Base-by-base conservation (phyloP, 495 filamentous ascomycete genomes). In the Hypoxylon rickii region DNA sequence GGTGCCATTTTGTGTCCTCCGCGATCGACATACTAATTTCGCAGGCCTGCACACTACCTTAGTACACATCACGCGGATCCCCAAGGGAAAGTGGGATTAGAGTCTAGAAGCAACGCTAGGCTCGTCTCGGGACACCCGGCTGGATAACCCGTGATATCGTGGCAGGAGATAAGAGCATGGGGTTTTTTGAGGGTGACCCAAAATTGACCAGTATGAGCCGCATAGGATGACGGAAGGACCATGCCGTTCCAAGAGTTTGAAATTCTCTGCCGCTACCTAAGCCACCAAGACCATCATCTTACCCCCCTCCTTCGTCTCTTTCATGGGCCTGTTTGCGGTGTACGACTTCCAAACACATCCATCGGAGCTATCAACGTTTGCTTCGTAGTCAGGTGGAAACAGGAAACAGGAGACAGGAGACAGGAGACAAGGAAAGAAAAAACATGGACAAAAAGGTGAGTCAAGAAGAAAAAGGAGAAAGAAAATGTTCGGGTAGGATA, bases 51-150 rank as follows among this genome's bases (percentile, higher is more conserved):
- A 29, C 24, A 29, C 24, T 29, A 17, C 40, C 33, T 32, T 32
- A 34, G 41, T 22, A 18, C 40, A 17, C 12, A 54, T 60, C 49
- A 60, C 50, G 56, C 43, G 58, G 38, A 11, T 32, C n/a, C 18
- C 42, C 33, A 52, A 51, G 41, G 44, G 33, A 20, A 50, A 54
- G 24, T 29, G 24, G 24, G 24, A 29, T 29, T 50, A 51, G 31
- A 58, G 60, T 64, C 60, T 59, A 64, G 60, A 64, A 58, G 50
- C 55, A 16, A 36, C 55, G 44, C 60, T 59, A 64, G 34, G 13
- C 55, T 58, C 34, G 26, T 55, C 59, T 54, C 60, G 51, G 60
- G 38, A 29, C 50, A 47, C 29, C 49, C 59, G 59, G 59, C 48
- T 57, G 26, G 43, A 44, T 44, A 51, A 52, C 59, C 58, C 51